Evolutionary conservation across 768 basidiomycete species (phyloP), one percentile per base, ranked within the genome.

Genomic region (Cystobasidiopsis lactophilus): DNA sequence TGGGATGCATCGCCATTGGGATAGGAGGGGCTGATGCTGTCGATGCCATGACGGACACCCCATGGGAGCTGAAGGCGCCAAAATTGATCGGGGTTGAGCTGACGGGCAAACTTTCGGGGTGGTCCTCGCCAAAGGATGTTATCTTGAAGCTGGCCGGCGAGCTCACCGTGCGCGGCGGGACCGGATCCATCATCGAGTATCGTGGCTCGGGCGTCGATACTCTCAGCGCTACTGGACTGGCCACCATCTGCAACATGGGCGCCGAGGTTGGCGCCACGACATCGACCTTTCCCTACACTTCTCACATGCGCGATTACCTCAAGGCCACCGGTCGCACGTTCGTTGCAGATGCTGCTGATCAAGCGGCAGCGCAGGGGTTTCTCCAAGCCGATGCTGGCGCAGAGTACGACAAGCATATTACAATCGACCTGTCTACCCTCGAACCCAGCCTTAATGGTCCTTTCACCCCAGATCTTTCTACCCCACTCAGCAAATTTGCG

Each of bases 231-330:
- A 96, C 93, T 57, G 88, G 86, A 76, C 66, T 57, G 67, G 93
- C 91, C 1, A 96, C 93, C 1, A 82, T 98, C 52, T 82, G 85
- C 40, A 96, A 98, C 68, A 98, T 96, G 93, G 93, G 93, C 48
- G 93, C 93, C 13, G 93, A 98, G 71, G 89, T 96, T n/a, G 93
- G 93, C 37, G 93, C 93, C n/a, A 98, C 93, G 1, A 96, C 93
- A 0, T 91, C 89, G 1, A 85, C 82, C 5, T 98, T 98, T 74
- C 89, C 91, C 3, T 98, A 96, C 68, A 86, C 85, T 16, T 68
- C 75, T 18, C 77, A 77, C 62, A 96, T 96, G 91, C 74, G 77
- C 30, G 72, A 76, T 33, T 98, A 96, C 68, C 76, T 98, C 29
- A 72, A 75, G 57, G 88, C 88, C 19, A 98, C 93, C 9, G 80